Evolutionary conservation across 371 early-diverging fungal genomes (phyloP), one percentile per base, ranked within the genome.

Genomic region (Mortierella sp.): DNA sequence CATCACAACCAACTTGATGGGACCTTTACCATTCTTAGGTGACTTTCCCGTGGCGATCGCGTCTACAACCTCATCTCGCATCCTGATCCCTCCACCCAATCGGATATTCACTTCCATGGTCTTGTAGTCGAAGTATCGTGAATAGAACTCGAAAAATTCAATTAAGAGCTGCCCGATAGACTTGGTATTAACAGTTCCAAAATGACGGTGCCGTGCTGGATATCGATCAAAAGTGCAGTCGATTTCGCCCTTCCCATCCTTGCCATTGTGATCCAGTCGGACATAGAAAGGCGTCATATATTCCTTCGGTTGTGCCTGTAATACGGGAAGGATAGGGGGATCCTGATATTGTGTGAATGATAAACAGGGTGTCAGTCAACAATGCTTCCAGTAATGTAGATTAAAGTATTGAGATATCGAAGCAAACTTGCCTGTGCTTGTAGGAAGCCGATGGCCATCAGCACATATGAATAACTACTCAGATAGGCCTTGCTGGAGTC

Each of bases 81-180:
- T n/a, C 9, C 61, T 48, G 49, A 68, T 24, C 3, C 69, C 69
- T 18, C 67, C 71, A 16, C 76, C 76, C 2, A 62, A 26, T 19
- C 78, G 78, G 34, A 76, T 58, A 23, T 76, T 76, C 53, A 76
- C 71, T 39, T 76, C 78, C 78, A 65, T 59, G 51, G 62, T 70
- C 24, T 65, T 65, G 28, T 76, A 76, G 28, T 76, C 78, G 47
- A 57, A 76, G 52, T 59, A 70, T 10, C 78, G 70, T 10, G 70
- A 49, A 27, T 63, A 76, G 49, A 55, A 76, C 53, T 70, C 70
- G 27, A 76, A 76, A 46, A 76, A 76, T 34, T 76, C 71, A 19
- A 66, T 54, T 53, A 76, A 51, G 6, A 76, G 71, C 18, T 65
- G 70, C 4, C 78, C 78, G n/a, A 67, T 55, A 1, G 71, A 43